Evolutionary conservation across 2,329 filamentous ascomycete genomes (phyloP).

Genomic region (Xylariaceae sp.): DNA sequence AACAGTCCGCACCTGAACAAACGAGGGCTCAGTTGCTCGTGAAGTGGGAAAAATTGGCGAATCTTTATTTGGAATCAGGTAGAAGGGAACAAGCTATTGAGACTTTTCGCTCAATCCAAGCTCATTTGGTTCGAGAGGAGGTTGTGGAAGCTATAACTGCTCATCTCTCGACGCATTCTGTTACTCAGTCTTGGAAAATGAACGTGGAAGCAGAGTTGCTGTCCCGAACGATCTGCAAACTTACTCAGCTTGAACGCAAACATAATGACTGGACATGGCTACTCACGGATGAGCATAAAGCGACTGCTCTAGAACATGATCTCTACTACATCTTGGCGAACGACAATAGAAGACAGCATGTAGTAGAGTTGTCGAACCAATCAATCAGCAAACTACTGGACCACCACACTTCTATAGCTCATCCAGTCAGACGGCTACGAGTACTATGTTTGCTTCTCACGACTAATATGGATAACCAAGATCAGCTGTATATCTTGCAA

Average conservation of each 20-base stretch:
- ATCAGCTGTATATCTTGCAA: conserved; percentile 37
- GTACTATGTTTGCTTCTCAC: conserved; percentile 48
- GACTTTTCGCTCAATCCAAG: conserved; percentile 58
- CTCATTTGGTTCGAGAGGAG: conserved; percentile 56
- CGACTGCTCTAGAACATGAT: conserved; percentile 58
- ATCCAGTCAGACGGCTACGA: conserved; percentile 51
- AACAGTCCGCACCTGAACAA: conserved; percentile 51
- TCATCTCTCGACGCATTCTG: conserved; percentile 45
- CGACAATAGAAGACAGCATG: conserved; percentile 30
- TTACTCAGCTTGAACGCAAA: conserved; percentile 57
- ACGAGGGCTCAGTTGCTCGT: conserved; percentile 55
- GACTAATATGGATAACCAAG: conserved; percentile 44
- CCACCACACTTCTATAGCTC: conserved; percentile 46
- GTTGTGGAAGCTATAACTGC: conserved; percentile 51
- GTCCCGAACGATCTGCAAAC: conserved; percentile 55
- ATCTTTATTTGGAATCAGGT: conserved; percentile 52
- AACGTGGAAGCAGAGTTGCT: conserved; percentile 49
- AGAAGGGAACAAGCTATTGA: conserved; percentile 54
- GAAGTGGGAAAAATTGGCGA: conserved; percentile 65
- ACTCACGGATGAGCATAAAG: conserved; percentile 48
- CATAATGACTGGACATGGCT: conserved; percentile 54
- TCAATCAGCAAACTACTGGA: conserved; percentile 45
- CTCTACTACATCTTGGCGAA: conserved; percentile 46
- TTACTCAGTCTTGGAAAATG: conserved; percentile 50
- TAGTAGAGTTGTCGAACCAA: conserved; percentile 41